Conservation (phyloP, 2,329 filamentous ascomycete species). For the Verticillium klebahnii region DNA sequence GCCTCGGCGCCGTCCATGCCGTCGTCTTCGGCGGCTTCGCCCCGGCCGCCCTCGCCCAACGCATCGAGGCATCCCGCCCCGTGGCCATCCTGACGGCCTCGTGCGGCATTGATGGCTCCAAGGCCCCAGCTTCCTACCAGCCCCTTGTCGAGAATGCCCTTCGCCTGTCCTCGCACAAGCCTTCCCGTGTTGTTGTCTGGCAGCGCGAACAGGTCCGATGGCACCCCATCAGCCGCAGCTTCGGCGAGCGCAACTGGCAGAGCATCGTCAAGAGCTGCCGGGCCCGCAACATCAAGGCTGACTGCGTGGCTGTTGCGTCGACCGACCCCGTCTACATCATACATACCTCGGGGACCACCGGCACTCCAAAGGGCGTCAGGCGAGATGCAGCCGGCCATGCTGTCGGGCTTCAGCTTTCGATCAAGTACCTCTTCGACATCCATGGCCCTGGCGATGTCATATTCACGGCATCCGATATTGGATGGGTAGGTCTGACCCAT, state of each 20-base stretch:
- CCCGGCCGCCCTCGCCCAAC: conserved; percentile 72
- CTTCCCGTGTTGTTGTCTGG: conserved; percentile 72
- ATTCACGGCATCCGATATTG: conserved; percentile 77
- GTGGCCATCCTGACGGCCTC: conserved; percentile 79
- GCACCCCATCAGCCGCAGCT: conserved; percentile 61
- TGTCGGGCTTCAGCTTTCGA: conserved; percentile 76
- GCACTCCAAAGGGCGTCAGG: conserved; percentile 76
- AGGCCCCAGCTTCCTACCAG: conserved; percentile 73
- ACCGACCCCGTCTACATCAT: conserved; percentile 85
- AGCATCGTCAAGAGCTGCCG: conserved; percentile 66
- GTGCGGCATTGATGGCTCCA: conserved; percentile 84
- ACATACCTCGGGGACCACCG: conserved; percentile 82
- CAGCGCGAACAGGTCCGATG: conserved; percentile 74
- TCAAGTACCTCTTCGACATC: conserved; percentile 78
- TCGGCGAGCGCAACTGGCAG: conserved; percentile 77
- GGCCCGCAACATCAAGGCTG: conserved; percentile 62
- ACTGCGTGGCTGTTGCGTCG: conserved; percentile 72
- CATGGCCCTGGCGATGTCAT: conserved; percentile 75
- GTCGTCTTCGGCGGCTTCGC: conserved; percentile 95
- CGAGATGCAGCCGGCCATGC: conserved; percentile 82
- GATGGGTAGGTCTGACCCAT: conserved; percentile 58
- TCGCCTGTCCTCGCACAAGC: conserved; percentile 63
- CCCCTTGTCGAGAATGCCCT: conserved; percentile 73
- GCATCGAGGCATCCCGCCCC: conserved; percentile 78
- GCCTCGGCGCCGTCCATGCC: conserved; percentile 82